Conservation (phyloP, 2,329 filamentous ascomycete species). For the Cladorrhinum sp. region DNA sequence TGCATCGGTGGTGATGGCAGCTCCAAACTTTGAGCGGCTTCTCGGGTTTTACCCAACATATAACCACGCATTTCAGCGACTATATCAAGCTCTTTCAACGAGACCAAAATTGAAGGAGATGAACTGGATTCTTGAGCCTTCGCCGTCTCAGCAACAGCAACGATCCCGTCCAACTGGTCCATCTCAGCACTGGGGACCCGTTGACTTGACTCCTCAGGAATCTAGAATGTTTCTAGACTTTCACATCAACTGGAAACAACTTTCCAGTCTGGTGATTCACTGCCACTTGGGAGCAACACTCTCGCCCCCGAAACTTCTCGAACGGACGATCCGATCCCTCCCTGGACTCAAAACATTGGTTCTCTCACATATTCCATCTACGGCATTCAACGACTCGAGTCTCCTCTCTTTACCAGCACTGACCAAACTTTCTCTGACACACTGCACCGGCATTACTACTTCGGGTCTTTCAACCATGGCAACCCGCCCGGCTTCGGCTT, state of each 20-base stretch:
- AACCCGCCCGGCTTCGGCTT: conserved; percentile 44
- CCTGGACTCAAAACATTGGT: conserved; percentile 58
- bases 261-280: conserved; percentile 57
- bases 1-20: conserved; percentile 61
- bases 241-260: conserved; percentile 54
- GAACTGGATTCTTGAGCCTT: conserved; percentile 54
- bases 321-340: conserved; percentile 48
- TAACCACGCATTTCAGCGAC: conserved; percentile 53
- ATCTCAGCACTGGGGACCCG: conserved; percentile 30
- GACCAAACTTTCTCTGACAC: conserved; percentile 52
- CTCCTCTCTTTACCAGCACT: conserved; percentile 55
- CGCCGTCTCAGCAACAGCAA: conserved; percentile 36
- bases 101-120: conserved; percentile 54
- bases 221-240: conserved; percentile 35
- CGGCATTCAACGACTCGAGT: conserved; percentile 55
- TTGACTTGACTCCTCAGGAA: conserved; percentile 39
- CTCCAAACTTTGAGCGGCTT: conserved; percentile 61
- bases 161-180: conserved; percentile 29
- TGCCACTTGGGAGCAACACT: conserved; percentile 55
- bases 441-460: conserved; percentile 55
- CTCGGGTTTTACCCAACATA: conserved; percentile 54
- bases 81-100: conserved; percentile 59
- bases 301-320: conserved; percentile 51
- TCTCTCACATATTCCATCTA: conserved; percentile 53
- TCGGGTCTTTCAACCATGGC: conserved; percentile 57